phyloP scores from a whole-genome alignment of 192 early-diverging fungal species.

The Umbelopsis ramanniana region DNA sequence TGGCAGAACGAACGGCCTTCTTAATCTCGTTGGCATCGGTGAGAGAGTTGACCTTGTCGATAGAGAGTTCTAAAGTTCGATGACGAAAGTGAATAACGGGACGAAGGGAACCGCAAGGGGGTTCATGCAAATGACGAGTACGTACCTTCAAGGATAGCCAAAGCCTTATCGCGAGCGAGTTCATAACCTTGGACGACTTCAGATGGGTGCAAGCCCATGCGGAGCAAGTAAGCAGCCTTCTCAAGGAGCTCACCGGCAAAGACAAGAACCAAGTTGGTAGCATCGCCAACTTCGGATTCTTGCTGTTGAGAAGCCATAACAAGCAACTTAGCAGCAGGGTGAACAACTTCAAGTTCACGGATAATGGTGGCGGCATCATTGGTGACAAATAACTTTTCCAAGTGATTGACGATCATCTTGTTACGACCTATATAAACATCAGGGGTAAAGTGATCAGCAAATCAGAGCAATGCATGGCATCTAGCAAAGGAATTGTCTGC shows the following conservation, averaged over 20 bases:
- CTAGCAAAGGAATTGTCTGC: not conserved
- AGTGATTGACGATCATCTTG: constrained; percentile 99
- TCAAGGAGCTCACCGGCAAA: constrained; percentile 95
- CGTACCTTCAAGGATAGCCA: constrained; percentile 80
- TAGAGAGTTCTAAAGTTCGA: constrained; percentile 57
- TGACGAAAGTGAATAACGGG: not conserved
- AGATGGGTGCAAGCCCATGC: constrained; percentile 94
- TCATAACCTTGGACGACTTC: constrained; percentile 97
- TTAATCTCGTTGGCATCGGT: constrained; percentile 62
- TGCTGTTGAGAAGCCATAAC: constrained; percentile 98
- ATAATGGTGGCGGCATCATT: constrained; percentile 99
- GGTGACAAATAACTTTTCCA: constrained; percentile 98
- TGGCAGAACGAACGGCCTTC: constrained; percentile 78
- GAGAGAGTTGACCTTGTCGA: constrained; percentile 63
- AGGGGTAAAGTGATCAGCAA: constrained; percentile 10
- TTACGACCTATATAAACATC: constrained; percentile 72
- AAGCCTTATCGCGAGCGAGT: constrained; percentile 80
- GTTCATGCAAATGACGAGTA: not conserved
- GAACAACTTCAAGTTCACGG: constrained; percentile 95
- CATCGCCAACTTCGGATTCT: constrained; percentile 96
- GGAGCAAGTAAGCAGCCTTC: constrained; percentile 88
- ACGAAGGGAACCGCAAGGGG: constrained; percentile 17
- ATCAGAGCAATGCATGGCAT: not conserved
- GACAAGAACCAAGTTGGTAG: constrained; percentile 94
- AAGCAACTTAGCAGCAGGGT: constrained; percentile 95